Base-by-base conservation (phyloP, 2,329 filamentous ascomycete species). In the Nothophaeocryptopus gaeumannii region DNA sequence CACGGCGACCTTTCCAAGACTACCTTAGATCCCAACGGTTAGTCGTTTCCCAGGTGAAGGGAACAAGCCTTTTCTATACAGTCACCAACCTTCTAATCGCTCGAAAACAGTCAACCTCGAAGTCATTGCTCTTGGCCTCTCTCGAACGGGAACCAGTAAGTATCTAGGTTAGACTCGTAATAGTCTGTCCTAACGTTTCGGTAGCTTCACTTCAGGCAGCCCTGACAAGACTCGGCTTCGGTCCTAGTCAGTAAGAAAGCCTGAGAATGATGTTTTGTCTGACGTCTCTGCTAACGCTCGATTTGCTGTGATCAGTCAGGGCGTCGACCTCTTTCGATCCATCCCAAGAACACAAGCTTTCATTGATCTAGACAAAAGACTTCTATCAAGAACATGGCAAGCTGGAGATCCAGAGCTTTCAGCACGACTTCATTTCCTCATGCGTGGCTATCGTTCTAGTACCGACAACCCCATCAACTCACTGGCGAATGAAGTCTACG, bases 401-500 rank as follows among this genome's bases (percentile, higher is more conserved):
- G 37, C 37, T 26, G 37, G 37, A 12, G 37, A 39, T 26, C 42
- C 14, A 20, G 42, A 15, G 8, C 20, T 45, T 2, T 36, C 15
- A 12, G 31, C 42, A 12, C 42, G 42, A n/a, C 33, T 45, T 1
- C 32, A 35, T 13, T 13, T 26, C 10, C 14, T 45, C 2, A 45
- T 45, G 42, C 15, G 14, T 16, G 42, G 42, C 8, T 45, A 45
- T 20, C 42, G 42, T 20, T 36, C 32, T 16, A 38, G 15, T 13
- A 45, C 42, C 15, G 42, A 45, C 33, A 35, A 35, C 10, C 42
- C 42, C 10, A 36, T 45, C 11, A 36, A 35, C 10, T 35, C n/a
- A 20, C 14, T 45, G 15, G 33, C 43, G 7, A 35, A 45, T 36
- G 42, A 45, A 26, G 14, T 45, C 32, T 45, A 45, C 42, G 31